A percentile compares a stretch with the other conserved stretches of the same genome.
Conservation (phyloP, 108 stramenopile genomes). For the Nannochloropsis gaditana region DNA sequence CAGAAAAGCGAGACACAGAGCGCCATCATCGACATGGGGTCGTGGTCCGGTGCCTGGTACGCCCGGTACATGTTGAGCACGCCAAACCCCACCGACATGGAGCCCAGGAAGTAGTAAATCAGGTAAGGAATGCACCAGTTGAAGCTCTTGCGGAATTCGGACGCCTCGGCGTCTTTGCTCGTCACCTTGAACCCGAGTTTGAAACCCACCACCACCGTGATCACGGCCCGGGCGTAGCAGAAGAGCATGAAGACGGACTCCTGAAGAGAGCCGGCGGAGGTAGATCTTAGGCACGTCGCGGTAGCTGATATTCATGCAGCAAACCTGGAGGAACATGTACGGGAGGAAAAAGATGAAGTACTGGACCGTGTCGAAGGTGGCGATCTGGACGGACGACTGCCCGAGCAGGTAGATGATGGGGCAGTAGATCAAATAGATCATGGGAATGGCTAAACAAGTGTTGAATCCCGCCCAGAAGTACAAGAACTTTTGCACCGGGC, state of each 20-base stretch:
- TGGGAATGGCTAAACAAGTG: neutral
- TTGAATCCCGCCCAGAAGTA: neutral
- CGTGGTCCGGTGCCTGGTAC: neutral
- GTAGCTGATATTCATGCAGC: neutral
- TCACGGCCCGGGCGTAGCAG: neutral
- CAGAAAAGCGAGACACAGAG: neutral
- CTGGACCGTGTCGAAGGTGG: neutral
- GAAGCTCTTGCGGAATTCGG: constrained; percentile 1
- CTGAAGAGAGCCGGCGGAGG: neutral
- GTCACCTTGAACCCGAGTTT: constrained; percentile 8
- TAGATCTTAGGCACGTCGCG: neutral
- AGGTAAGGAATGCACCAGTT: constrained; percentile 11
- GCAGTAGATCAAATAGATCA: constrained; percentile 8
- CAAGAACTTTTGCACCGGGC: neutral
- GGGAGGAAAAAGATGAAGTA: neutral
- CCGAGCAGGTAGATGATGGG: neutral
- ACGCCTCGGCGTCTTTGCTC: constrained; percentile 2
- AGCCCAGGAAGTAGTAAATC: constrained; percentile 2
- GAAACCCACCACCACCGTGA: neutral
- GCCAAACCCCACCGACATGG: neutral
- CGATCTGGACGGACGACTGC: neutral
- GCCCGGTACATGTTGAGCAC: constrained; percentile 1
- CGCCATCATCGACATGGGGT: neutral
- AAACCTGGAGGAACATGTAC: neutral
- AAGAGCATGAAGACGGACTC: constrained; percentile 1